Evolutionary conservation across 345 rosid species (phyloP), one percentile per base, ranked within the genome.

Genomic region (Trapa bicornis): DNA sequence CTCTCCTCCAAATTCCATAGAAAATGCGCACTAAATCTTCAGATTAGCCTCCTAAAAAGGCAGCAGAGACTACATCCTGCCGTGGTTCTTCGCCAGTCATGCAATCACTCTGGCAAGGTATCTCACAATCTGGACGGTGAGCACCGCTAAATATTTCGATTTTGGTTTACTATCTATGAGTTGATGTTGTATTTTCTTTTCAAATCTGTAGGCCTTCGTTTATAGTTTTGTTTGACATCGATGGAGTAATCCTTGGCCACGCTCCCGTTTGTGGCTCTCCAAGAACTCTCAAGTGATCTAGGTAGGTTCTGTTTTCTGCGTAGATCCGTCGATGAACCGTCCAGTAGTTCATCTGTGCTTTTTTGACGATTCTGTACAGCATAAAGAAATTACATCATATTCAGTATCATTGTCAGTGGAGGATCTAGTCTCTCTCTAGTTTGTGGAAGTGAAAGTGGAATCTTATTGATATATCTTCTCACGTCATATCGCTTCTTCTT

Each of bases 171-270:
- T 32, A n/a, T 52, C 17, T 4, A 14, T 57, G 37, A 37, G 37
- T 16, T 15, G 35, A 7, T 68, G 57, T 57, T 45, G 37, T 37
- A 50, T 15, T 13, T 13, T 50, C 5, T 15, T 50, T 11, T 7
- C 52, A 9, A 50, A 0, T 53, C 17, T 13, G 39, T 77, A 85
- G 92, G 64, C 71, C 86, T 68, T 70, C 84, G 29, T 89, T 82
- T 67, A 91, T 96, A 75, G 83, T 89, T 70, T 89, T 93, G 5
- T 92, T 92, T 78, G 96, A 89, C 62, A 87, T 89, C 72, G 98
- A 92, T 65, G 96, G 98, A 33, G 96, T 92, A 67, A 45, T 92
- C 65, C 83, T 92, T 56, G 91, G 93, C 57, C 80, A 78, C 67
- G 32, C 83, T 64, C 91, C 98, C 61, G 70, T 87, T 5, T 96